Evolutionary conservation across 2,329 filamentous ascomycete genomes (phyloP).

Genomic region (Apiospora hydei): DNA sequence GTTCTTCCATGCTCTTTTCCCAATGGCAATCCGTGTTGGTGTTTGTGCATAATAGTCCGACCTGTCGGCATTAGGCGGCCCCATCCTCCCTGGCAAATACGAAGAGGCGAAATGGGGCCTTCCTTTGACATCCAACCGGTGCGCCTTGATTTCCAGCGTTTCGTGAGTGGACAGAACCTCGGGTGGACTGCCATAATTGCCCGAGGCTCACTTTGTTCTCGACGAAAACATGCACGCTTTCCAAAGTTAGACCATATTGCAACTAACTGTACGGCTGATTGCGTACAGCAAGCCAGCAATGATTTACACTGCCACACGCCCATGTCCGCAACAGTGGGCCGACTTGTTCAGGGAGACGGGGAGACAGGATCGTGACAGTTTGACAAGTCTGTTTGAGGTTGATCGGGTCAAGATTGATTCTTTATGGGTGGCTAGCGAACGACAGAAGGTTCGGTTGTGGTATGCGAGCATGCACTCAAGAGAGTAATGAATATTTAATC

Average conservation of each 20-base stretch:
- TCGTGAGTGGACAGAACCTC: slow-evolving; percentile 9
- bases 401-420: slow-evolving; percentile 9
- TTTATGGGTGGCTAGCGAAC: neutral
- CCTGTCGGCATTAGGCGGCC: slow-evolving; percentile 17
- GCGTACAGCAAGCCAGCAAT: neutral
- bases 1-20: slow-evolving; percentile 1
- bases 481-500: slow-evolving; percentile 8
- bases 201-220: neutral
- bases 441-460: neutral
- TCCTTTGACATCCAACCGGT: slow-evolving; percentile 5
- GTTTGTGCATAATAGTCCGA: slow-evolving; percentile 19
- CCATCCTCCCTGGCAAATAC: slow-evolving; percentile 32
- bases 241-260: slow-evolving; percentile 7
- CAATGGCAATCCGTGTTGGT: slow-evolving; percentile 14
- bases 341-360: neutral
- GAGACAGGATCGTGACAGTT: slow-evolving; percentile 16
- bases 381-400: slow-evolving; percentile 21
- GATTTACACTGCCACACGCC: slow-evolving; percentile 15
- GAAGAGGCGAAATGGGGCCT: slow-evolving; percentile 36
- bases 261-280: neutral
- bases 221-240: slow-evolving; percentile 12
- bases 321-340: slow-evolving; percentile 12
- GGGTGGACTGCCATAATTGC: neutral
- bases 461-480: neutral
- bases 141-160: slow-evolving; percentile 7